Evolutionary conservation across 2,329 filamentous ascomycete genomes (phyloP).

Genomic region (Malbranchea zuffiana): DNA sequence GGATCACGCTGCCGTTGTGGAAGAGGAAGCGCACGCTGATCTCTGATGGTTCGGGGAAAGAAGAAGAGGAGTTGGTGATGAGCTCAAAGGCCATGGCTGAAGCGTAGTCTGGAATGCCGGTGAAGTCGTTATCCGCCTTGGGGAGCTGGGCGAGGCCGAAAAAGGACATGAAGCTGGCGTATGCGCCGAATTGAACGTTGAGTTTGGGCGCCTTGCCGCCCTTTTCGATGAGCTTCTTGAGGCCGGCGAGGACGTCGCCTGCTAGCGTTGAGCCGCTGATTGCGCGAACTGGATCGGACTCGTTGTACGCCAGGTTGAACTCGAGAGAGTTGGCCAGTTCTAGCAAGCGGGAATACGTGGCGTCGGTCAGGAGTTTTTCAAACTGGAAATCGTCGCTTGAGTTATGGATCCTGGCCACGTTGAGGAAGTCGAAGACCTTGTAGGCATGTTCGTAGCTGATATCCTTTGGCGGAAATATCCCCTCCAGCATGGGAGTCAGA

Average conservation of each 20-base stretch:
- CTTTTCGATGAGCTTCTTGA: conserved; percentile 32
- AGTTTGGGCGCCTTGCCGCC: conserved; percentile 30
- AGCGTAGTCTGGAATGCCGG: conserved; percentile 71
- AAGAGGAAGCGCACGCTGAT: conserved; percentile 51
- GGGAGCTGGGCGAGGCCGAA: conserved; percentile 48
- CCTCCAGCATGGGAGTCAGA: conserved; percentile 43
- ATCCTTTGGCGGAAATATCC: conserved; percentile 38
- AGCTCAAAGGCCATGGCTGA: conserved; percentile 70
- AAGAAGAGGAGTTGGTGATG: conserved; percentile 40
- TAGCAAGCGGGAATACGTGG: conserved; percentile 52
- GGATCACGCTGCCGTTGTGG: conserved; percentile 49
- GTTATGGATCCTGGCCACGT: conserved; percentile 54
- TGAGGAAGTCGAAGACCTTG: conserved; percentile 53
- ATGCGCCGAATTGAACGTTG: conserved; percentile 50
- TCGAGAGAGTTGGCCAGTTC: conserved; percentile 71
- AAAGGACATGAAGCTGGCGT: conserved; percentile 50
- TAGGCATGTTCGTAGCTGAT: conserved; percentile 54
- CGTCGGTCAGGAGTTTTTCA: conserved; percentile 47
- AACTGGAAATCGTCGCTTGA: conserved; percentile 46
- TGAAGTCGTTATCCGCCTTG: conserved; percentile 51
- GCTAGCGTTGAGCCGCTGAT: conserved; percentile 53
- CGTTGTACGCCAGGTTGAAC: conserved; percentile 73
- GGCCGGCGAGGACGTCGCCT: conserved; percentile 46
- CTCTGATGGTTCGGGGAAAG: conserved; percentile 39
- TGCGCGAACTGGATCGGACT: conserved; percentile 37